phyloP scores from a whole-genome alignment of 2,329 filamentous ascomycete genomes.

The Fusarium goolgardi region DNA sequence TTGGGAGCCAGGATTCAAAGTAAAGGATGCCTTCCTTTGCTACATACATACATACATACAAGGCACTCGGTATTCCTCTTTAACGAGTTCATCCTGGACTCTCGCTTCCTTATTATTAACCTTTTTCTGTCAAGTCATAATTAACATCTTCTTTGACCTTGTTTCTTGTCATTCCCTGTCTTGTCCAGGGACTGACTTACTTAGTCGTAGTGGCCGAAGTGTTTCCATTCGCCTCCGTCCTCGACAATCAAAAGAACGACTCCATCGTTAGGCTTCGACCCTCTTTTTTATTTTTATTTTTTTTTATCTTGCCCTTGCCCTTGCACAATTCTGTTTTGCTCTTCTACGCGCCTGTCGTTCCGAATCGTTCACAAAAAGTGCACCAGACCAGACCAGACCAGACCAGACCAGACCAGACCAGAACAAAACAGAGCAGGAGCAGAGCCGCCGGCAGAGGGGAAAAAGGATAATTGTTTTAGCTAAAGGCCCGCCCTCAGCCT shows the following conservation, averaged over 20 bases:
- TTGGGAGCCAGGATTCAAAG: constrained; percentile 41
- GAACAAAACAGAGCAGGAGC: not conserved
- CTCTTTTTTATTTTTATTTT: constrained; percentile 20
- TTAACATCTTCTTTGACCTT: constrained; percentile 6
- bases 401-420: constrained; percentile 6
- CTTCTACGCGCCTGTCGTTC: not conserved
- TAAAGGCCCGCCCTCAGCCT: constrained; percentile 24
- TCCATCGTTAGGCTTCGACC: constrained; percentile 24
- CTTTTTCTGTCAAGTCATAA: constrained; percentile 7
- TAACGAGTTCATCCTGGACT: constrained; percentile 7
- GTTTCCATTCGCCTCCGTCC: constrained; percentile 10
- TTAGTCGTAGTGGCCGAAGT: constrained; percentile 6
- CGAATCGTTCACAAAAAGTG: not conserved
- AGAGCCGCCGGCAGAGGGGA: constrained; percentile 17
- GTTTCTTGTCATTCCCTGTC: constrained; percentile 3
- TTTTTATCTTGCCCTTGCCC: not conserved
- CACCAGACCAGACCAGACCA: constrained; percentile 6
- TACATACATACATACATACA: constrained; percentile 28
- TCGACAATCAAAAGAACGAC: constrained; percentile 13
- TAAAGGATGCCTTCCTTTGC: constrained; percentile 28
- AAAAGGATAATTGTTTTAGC: constrained; percentile 26
- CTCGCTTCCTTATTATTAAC: constrained; percentile 16
- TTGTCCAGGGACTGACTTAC: constrained; percentile 5
- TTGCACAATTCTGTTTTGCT: constrained; percentile 1
- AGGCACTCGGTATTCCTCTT: constrained; percentile 4